These are phyloP conservation scores for Neurospora sp. DNA, from an alignment of 495 filamentous ascomycete genomes.

Conservation along the genomic window DNA sequence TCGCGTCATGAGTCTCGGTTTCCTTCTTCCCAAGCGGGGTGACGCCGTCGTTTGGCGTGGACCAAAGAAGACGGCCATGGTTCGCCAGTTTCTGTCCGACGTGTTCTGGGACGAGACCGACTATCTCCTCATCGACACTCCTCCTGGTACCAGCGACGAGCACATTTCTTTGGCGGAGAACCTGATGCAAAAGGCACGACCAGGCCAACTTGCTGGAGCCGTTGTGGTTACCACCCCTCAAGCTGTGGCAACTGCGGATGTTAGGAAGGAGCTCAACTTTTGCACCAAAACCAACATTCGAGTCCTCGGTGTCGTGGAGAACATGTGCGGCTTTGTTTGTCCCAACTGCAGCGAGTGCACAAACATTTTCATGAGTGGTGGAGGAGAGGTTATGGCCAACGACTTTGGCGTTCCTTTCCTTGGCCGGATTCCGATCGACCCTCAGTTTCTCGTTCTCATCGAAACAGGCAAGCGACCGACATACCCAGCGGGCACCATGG, in stretches of 20 bases:
- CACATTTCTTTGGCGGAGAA: conserved; percentile 92
- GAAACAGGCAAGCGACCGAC: conserved; percentile 41
- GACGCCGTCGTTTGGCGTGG: conserved; percentile 96
- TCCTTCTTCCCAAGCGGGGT: conserved; percentile 70
- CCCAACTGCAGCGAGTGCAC: conserved; percentile 90
- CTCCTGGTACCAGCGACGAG: conserved; percentile 92
- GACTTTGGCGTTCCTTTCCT: conserved; percentile 79
- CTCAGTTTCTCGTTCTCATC: conserved; percentile 44
- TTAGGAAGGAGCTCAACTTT: conserved; percentile 94
- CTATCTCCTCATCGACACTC: conserved; percentile 90
- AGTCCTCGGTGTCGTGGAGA: conserved; percentile 86
- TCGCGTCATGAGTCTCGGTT: conserved; percentile 86
- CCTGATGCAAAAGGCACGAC: conserved; percentile 51
- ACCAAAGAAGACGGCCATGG: conserved; percentile 98
- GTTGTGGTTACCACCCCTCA: conserved; percentile 96
- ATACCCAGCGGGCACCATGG: conserved; percentile 39
- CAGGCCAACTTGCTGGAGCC: conserved; percentile 61
- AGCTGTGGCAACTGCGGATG: conserved; percentile 85
- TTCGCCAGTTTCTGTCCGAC: conserved; percentile 86
- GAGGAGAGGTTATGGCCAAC: conserved; percentile 79
- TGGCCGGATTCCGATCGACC: conserved; percentile 84
- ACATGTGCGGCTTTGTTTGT: conserved; percentile 96
- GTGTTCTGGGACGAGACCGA: conserved; percentile 84
- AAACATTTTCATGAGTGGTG: conserved; percentile 83
- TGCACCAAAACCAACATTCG: conserved; percentile 76